Evolutionary conservation across 441 rosid species (phyloP).

Genomic region (Gossypium laxum): DNA sequence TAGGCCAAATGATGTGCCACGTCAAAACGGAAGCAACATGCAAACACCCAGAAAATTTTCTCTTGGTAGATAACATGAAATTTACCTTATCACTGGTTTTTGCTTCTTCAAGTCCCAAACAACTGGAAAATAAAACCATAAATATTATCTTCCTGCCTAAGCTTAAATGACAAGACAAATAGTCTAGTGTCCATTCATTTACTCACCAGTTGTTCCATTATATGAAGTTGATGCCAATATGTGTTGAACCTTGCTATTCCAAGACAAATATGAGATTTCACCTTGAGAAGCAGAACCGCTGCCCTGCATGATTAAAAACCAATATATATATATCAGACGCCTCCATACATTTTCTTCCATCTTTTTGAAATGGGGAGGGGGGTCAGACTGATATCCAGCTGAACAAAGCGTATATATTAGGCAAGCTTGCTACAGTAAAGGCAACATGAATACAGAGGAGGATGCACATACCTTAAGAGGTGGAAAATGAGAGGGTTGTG

Average conservation of each 20-base stretch:
- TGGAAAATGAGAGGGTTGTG: slow-evolving; percentile 77
- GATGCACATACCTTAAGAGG: slow-evolving; percentile 53
- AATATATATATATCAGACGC: neutral
- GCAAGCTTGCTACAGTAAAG: neutral
- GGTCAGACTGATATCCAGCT: neutral
- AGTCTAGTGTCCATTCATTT: slow-evolving; percentile 6
- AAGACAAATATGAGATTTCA: slow-evolving; percentile 88
- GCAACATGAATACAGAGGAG: neutral
- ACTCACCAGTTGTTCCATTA: slow-evolving; percentile 91
- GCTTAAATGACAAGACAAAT: slow-evolving; percentile 6
- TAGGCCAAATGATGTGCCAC: neutral
- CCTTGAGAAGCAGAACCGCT: slow-evolving; percentile 88
- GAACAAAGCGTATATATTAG: neutral
- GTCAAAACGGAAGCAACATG: neutral
- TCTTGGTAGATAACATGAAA: slow-evolving; percentile 13
- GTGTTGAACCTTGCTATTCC: slow-evolving; percentile 93
- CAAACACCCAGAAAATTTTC: neutral
- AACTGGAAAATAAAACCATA: slow-evolving; percentile 36
- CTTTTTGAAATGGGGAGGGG: neutral
- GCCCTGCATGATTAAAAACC: slow-evolving; percentile 49
- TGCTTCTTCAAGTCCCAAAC: slow-evolving; percentile 98
- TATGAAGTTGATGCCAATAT: slow-evolving; percentile 89
- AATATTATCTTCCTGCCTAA: slow-evolving; percentile 10
- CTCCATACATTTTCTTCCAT: neutral
- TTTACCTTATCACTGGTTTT: slow-evolving; percentile 84